These are phyloP conservation scores for Onygena corvina DNA, from an alignment of 2,329 filamentous ascomycete species.

Conservation along the genomic window DNA sequence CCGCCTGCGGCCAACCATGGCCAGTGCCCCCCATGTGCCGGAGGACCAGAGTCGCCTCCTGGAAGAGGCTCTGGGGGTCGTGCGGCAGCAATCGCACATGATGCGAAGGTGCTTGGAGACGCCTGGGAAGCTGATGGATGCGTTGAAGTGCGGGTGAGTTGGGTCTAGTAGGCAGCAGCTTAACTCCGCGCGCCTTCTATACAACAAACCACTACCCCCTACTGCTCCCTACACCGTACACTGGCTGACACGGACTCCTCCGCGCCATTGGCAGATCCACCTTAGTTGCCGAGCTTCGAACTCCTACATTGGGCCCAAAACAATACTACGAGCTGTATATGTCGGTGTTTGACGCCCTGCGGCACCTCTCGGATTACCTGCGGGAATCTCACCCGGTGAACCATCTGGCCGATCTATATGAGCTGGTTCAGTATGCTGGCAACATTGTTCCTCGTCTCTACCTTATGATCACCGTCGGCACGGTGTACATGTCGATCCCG, in stretches of 20 bases:
- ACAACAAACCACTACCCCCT: background rate
- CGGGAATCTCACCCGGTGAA: conserved; percentile 96
- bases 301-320: conserved; percentile 92
- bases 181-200: background rate
- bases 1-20: conserved; percentile 1
- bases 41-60: conserved; percentile 84
- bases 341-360: conserved; percentile 94
- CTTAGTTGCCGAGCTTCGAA: conserved; percentile 93
- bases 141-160: conserved; percentile 93
- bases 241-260: background rate
- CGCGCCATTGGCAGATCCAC: conserved; percentile 57
- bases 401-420: conserved; percentile 94
- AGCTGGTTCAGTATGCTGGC: conserved; percentile 93
- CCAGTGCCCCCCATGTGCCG: conserved; percentile 41
- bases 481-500: conserved; percentile 96
- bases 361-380: conserved; percentile 90
- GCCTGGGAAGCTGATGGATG: conserved; percentile 98
- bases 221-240: background rate
- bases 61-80: conserved; percentile 90
- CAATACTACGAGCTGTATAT: conserved; percentile 99
- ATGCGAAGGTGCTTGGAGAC: conserved; percentile 98
- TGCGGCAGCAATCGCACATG: conserved; percentile 89
- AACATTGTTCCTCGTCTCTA: conserved; percentile 95
- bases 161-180: background rate
- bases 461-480: conserved; percentile 98